Evolutionary conservation across 1,139 yeast species (phyloP).

Genomic region (Candida labiduridarum): DNA sequence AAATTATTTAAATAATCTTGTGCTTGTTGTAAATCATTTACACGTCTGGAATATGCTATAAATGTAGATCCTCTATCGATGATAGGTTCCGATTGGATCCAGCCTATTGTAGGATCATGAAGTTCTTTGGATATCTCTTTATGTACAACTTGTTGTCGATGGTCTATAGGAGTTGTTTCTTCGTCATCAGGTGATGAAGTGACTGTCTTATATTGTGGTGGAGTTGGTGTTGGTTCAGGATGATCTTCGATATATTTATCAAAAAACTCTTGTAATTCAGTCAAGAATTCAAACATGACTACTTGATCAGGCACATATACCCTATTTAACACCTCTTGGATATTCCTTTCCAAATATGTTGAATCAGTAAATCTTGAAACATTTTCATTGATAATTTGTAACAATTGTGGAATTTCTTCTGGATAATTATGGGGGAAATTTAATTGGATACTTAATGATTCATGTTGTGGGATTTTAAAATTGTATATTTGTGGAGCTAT

Average conservation of each 20-base stretch:
- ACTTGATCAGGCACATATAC: slow-evolving; percentile 64
- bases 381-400: slow-evolving; percentile 50
- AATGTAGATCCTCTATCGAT: slow-evolving; percentile 85
- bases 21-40: slow-evolving; percentile 67
- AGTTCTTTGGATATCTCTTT: slow-evolving; percentile 5
- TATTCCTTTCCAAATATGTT: slow-evolving; percentile 43
- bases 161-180: not conserved
- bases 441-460: slow-evolving; percentile 57
- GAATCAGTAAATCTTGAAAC: slow-evolving; percentile 40
- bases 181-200: slow-evolving; percentile 16
- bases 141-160: not conserved
- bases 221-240: slow-evolving; percentile 9
- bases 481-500: slow-evolving; percentile 46
- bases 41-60: slow-evolving; percentile 71
- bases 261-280: slow-evolving; percentile 60
- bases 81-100: slow-evolving; percentile 78
- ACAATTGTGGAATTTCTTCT: slow-evolving; percentile 54
- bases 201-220: slow-evolving; percentile 5
- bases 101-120: slow-evolving; percentile 59
- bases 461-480: slow-evolving; percentile 66
- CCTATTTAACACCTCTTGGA: slow-evolving; percentile 51
- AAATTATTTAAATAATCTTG: slow-evolving; percentile 50
- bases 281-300: slow-evolving; percentile 75
- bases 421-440: slow-evolving; percentile 78
- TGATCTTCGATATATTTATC: slow-evolving; percentile 33